Evolutionary conservation across 345 rosid species (phyloP).

Genomic region (Populus pruinosa): DNA sequence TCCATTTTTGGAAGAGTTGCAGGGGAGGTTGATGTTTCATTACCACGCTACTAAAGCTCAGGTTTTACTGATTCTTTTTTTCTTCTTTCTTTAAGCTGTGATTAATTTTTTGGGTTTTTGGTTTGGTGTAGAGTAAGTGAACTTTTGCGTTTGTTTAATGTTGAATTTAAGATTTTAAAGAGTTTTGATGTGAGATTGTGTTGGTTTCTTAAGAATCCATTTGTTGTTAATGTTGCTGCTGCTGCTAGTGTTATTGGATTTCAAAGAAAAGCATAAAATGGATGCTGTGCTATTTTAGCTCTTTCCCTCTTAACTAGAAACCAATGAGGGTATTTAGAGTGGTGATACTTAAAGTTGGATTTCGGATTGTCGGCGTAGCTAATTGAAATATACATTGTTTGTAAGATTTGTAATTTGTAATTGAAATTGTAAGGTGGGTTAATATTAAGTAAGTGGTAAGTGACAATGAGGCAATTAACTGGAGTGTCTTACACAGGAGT

Average conservation of each 20-base stretch:
- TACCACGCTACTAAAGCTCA: slow-evolving; percentile 61
- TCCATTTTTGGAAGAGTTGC: slow-evolving; percentile 76
- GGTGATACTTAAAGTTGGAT: background rate
- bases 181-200: no score
- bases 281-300: background rate
- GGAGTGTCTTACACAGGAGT: background rate
- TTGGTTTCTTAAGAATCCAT: no score
- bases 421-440: background rate
- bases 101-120: slow-evolving; percentile 4
- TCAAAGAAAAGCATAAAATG: background rate
- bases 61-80: slow-evolving; percentile 32
- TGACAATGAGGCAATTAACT: background rate
- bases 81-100: background rate
- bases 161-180: background rate
- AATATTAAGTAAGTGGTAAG: background rate
- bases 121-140: background rate
- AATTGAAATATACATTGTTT: background rate
- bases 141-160: background rate
- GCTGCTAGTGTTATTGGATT: background rate
- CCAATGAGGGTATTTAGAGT: background rate
- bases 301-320: background rate
- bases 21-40: slow-evolving; percentile 52
- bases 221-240: no score
- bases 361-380: background rate
- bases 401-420: background rate